phyloP scores from a whole-genome alignment of 2,329 filamentous ascomycete species.

The Fusarium continuum region DNA sequence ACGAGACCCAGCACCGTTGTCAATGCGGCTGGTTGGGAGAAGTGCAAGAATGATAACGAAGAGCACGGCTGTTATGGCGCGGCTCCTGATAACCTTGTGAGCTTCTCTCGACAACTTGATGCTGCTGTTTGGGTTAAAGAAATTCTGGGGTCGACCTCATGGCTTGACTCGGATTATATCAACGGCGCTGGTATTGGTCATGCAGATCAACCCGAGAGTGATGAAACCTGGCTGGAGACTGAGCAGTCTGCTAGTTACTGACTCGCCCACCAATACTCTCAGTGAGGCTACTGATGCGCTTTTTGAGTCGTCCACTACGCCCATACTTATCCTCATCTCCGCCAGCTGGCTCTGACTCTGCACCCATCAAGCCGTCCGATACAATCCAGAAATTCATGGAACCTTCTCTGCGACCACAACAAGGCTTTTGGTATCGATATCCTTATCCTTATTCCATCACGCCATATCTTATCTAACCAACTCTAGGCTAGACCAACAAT shows the following conservation, averaged over 20 bases:
- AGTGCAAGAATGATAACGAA: constrained; percentile 62
- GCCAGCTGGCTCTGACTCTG: too few species aligned
- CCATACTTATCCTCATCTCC: too few species aligned
- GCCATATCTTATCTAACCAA: neutral
- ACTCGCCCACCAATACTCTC: neutral
- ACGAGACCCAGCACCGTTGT: constrained; percentile 51
- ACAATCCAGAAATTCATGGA: too few species aligned
- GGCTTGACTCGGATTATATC: constrained; percentile 25
- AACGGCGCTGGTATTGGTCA: neutral
- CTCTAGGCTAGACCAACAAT: constrained; percentile 42
- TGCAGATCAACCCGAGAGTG: too few species aligned
- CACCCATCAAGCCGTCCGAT: too few species aligned
- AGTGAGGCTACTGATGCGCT: too few species aligned
- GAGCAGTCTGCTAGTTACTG: neutral
- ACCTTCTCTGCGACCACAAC: constrained; percentile 39
- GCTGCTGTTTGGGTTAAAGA: constrained; percentile 10
- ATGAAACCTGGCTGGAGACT: too few species aligned
- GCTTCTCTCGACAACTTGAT: constrained; percentile 49
- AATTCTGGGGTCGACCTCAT: constrained; percentile 19
- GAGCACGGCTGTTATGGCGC: constrained; percentile 63
- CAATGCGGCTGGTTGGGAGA: constrained; percentile 60
- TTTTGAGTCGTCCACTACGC: too few species aligned
- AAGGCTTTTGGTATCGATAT: constrained; percentile 43
- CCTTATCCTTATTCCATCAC: neutral
- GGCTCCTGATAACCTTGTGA: constrained; percentile 59